Base-by-base conservation (phyloP, 1,139 yeast genomes). In the Zygosaccharomyces pseudobailii region DNA sequence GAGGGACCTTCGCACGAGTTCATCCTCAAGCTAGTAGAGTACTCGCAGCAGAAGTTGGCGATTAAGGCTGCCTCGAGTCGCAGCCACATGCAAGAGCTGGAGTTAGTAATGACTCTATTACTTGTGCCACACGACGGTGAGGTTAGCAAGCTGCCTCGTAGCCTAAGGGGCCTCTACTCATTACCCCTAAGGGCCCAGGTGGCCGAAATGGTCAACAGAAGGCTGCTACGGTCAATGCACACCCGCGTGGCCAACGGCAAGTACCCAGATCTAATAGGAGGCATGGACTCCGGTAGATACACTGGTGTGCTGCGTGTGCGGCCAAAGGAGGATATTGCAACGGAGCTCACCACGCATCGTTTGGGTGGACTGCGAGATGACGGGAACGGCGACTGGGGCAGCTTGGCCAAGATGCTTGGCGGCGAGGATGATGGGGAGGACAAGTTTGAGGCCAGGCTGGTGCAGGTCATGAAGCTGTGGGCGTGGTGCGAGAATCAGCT, bases 51-150 rank as follows among this genome's bases (percentile, higher is more conserved):
- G 32, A 80, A 81, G 57, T 65, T 84, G 55, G 75, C 85, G 3
- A 73, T 73, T 50, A 75, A 81, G 64, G 82, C 86, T 20, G 64
- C 78, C 39, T 71, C 67, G 66, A 83, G 64, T 62, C 68, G 61
- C 63, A 69, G 61, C 52, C 82, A 68, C 59, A 69, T 83, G 65
- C 76, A 78, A 51, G 87, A 84, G 54, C 68, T 84, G 52, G 90
- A 84, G 58, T 68, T 81, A 31, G 79, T 87, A 7, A 83, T 84
- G 87, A 82, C 88, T 46, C 69, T 81, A 44, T 49, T 76, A 40
- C 68, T 84, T 28, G 81, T 86, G 55, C 80, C 80, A 55, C 50
- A 53, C 47, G 48, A 70, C 65, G 63, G 62, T 24, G 61, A 68
- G 21, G 59, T 69, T 3, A 69, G 67, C 31, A 71, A 71, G 49